phyloP scores from a whole-genome alignment of 371 early-diverging fungal genomes.

The Mucor circinelloides region DNA sequence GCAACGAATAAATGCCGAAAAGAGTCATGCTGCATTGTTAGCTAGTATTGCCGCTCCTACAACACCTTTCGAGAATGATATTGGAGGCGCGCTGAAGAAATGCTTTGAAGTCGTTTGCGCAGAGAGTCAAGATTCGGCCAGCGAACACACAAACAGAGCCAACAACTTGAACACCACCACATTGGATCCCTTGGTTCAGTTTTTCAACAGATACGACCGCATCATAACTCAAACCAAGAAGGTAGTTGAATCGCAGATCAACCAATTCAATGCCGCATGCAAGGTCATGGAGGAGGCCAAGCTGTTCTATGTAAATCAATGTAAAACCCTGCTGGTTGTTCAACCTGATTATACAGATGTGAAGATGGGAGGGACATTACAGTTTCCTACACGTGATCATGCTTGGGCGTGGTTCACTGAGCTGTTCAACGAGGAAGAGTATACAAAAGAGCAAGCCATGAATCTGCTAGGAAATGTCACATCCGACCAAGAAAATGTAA shows the following conservation, averaged over 20 bases:
- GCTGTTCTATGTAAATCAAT: constrained; percentile 13
- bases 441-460: not conserved
- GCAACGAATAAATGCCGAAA: constrained; percentile 67
- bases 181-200: constrained; percentile 60
- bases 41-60: constrained; percentile 39
- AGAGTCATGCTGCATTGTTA: constrained; percentile 49
- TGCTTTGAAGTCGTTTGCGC: constrained; percentile 69
- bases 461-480: not conserved
- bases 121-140: constrained; percentile 61
- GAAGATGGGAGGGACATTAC: not conserved
- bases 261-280: constrained; percentile 35
- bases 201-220: constrained; percentile 54
- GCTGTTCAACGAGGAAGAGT: not conserved
- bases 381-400: constrained; percentile 19
- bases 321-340: constrained; percentile 13
- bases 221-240: constrained; percentile 53
- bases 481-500: not conserved
- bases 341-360: constrained; percentile 18
- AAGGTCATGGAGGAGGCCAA: constrained; percentile 17
- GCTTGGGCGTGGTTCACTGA: constrained; percentile 9
- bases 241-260: constrained; percentile 49
- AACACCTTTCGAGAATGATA: constrained; percentile 58
- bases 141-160: constrained; percentile 61
- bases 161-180: constrained; percentile 61
- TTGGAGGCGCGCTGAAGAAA: constrained; percentile 68